Base-by-base conservation (phyloP, 1,284 basidiomycete genomes). In the Dichomitus squalens region DNA sequence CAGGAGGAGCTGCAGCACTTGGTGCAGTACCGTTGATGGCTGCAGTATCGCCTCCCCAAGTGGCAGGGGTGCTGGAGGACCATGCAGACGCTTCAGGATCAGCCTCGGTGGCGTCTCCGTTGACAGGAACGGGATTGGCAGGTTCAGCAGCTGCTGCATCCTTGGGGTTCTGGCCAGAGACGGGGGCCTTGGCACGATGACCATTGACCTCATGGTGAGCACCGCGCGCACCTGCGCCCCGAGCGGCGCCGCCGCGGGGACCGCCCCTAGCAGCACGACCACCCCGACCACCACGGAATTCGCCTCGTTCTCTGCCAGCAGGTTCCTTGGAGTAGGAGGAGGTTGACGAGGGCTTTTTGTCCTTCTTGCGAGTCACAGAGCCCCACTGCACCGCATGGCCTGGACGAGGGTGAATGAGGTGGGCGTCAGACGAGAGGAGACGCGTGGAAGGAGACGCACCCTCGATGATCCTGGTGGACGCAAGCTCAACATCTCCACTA, bases 331-430 rank as follows among this genome's bases (percentile, higher is more conserved):
- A 67, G 58, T 66, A 77, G 63, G 66, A 63, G 20, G 59, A 74
- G 74, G 66, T 63, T 66, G 58, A 54, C 36, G 65, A 31, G 1
- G 73, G 40, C 66, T 90, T 91, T 80, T 93, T 93, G 71, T 92
- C 88, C 79, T 93, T 95, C 84, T 95, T 95, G 72, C 85, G 86
- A 65, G 86, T 87, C 63, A 95, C 93, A 47, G 90, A 86, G 44
- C 86, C 92, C 91, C 93, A 96, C 73, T 92, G 92, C 72, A 88
- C 84, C 43, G 82, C 89, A 64, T 82, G 82, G 68, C 93, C 93
- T 94, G 69, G 21, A 8, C 12, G 27, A 46, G 49, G 59, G 52
- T 47, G 49, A 49, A 36, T 1, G 27, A n/a, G 18, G 38, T 47
- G 58, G 53, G 53, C 48, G 56, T 48, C 41, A 59, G 40, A 59